Percentiles rank a stretch among this genome's conserved stretches.
These are phyloP conservation scores for Exophiala xenobiotica DNA, from an alignment of 2,329 filamentous ascomycete species.

Conservation along the genomic window DNA sequence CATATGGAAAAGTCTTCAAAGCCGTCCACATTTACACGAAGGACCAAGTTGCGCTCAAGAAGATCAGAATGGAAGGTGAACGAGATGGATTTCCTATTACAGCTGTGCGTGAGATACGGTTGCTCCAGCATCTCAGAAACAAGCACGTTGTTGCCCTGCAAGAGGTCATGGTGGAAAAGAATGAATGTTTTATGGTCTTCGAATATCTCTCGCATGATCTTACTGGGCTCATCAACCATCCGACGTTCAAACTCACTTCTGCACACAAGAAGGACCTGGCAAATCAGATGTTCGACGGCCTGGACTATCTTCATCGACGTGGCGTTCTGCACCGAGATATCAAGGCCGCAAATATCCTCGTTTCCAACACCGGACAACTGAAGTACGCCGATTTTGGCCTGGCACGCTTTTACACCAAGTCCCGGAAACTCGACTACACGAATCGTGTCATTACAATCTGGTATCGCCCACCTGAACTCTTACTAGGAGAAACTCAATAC, in stretches of 20 bases:
- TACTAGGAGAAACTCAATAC: conserved; percentile 87
- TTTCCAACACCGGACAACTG: conserved; percentile 82
- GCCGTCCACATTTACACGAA: conserved; percentile 90
- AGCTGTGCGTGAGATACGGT: conserved; percentile 84
- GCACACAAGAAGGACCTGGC: conserved; percentile 91
- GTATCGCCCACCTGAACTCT: conserved; percentile 89
- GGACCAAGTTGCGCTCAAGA: conserved; percentile 78
- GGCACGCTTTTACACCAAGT: conserved; percentile 93
- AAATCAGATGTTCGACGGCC: conserved; percentile 86
- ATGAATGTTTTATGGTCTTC: conserved; percentile 99
- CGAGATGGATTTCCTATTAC: conserved; percentile 88
- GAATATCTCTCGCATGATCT: conserved; percentile 96
- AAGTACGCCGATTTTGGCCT: conserved; percentile 96
- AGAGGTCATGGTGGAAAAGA: conserved; percentile 97
- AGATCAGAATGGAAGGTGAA: conserved; percentile 91
- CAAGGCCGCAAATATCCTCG: conserved; percentile 95
- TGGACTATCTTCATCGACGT: conserved; percentile 88
- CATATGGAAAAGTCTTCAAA: conserved; percentile 94
- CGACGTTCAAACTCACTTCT: conserved; percentile 78
- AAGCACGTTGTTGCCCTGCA: conserved; percentile 77
- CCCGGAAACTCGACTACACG: conserved; percentile 88
- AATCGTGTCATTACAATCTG: conserved; percentile 99
- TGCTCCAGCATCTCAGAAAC: conserved; percentile 82
- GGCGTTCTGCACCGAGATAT: conserved; percentile 97
- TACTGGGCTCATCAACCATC: conserved; percentile 92